Conservation (phyloP, 345 rosid genomes). For the Bruguiera parviflora region DNA sequence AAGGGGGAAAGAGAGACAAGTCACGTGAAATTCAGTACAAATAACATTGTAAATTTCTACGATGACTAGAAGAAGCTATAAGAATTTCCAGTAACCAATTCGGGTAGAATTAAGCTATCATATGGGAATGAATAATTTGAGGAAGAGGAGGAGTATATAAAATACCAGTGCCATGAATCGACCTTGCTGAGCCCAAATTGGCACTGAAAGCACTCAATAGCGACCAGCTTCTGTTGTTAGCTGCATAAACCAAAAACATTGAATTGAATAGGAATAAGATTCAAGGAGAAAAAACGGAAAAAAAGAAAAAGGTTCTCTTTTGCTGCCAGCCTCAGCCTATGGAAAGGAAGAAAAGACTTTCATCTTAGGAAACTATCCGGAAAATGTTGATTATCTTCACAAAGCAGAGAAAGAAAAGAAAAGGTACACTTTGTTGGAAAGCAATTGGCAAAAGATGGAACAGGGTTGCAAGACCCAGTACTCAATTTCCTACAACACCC, state of each 20-base stretch:
- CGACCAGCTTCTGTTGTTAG: constrained; percentile 41
- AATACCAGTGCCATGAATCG: constrained; percentile 83
- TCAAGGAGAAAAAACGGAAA: no score
- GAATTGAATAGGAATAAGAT: not conserved
- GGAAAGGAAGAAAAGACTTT: no score
- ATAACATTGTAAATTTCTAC: no score
- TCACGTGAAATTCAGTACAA: not conserved
- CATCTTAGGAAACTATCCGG: not conserved
- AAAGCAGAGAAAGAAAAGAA: not conserved
- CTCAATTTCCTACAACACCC: constrained; percentile 48
- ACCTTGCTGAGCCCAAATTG: constrained; percentile 46
- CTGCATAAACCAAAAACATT: constrained; percentile 32
- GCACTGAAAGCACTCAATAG: constrained; percentile 39
- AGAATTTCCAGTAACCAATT: no score
- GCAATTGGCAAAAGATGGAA: constrained; percentile 25
- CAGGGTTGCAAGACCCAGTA: constrained; percentile 30
- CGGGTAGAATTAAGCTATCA: no score
- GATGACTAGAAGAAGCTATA: no score
- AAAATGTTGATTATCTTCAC: not conserved
- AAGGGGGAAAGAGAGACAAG: not conserved
- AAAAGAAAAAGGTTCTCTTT: not conserved
- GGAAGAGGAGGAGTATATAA: not conserved
- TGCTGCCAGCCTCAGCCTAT: not conserved
- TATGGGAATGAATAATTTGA: not conserved
- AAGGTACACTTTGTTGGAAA: constrained; percentile 36